These are phyloP conservation scores for Pyropia yezoensis DNA, from an alignment of 23 red algal genomes.

Conservation along the genomic window DNA sequence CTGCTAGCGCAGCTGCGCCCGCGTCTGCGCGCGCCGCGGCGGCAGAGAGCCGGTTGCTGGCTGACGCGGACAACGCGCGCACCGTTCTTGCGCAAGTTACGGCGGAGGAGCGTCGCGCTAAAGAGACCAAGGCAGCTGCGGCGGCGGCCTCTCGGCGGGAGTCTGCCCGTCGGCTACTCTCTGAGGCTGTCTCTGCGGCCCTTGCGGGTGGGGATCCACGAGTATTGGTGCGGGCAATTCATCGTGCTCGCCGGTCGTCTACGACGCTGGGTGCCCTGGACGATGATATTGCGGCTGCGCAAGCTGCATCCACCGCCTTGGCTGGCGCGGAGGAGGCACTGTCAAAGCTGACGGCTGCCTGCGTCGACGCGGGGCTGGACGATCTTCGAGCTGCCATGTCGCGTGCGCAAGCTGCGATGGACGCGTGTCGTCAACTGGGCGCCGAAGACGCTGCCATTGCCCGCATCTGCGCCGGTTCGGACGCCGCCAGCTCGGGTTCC, in stretches of 20 bases:
- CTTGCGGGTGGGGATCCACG: slow-evolving; percentile 52
- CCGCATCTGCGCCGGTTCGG: no score
- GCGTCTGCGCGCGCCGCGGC: slow-evolving; percentile 14
- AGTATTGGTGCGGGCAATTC: slow-evolving; percentile 15
- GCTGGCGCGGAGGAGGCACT: slow-evolving; percentile 18
- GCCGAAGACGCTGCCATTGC: no score
- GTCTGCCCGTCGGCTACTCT: slow-evolving; percentile 25
- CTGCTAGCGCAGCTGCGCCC: neutral
- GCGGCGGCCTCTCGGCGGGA: slow-evolving; percentile 36
- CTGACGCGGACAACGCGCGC: slow-evolving; percentile 62
- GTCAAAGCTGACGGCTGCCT: neutral
- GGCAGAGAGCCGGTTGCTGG: slow-evolving; percentile 50
- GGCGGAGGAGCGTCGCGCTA: slow-evolving; percentile 43
- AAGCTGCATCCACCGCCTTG: neutral
- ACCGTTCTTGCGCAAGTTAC: slow-evolving; percentile 29
- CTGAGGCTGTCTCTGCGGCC: slow-evolving; percentile 29
- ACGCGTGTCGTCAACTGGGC: no score
- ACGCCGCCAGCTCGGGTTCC: no score
- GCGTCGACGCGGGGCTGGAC: slow-evolving; percentile 5
- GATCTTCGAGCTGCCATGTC: slow-evolving; percentile 14
- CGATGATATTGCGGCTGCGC: slow-evolving; percentile 17
- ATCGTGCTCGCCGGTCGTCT: slow-evolving; percentile 8
- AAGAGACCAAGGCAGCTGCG: slow-evolving; percentile 37
- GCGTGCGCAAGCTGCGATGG: neutral
- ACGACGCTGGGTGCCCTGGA: slow-evolving; percentile 33